A percentile compares a stretch with the other conserved stretches of the same genome.
Conservation (phyloP, 2,329 filamentous ascomycete species). For the Zymoseptoria pseudotritici region DNA sequence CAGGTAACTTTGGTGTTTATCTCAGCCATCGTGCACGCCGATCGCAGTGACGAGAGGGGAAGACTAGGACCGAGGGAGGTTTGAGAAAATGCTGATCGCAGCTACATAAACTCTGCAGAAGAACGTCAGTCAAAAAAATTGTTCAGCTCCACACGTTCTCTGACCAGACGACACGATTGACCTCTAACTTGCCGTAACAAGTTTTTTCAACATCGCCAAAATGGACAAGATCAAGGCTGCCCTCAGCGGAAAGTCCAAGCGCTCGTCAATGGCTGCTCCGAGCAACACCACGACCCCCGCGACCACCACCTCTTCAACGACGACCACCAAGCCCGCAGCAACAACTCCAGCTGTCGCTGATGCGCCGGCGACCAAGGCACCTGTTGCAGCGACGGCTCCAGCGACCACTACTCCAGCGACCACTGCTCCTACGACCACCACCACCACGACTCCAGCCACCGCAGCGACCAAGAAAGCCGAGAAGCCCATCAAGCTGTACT, state of each 20-base stretch:
- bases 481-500: constrained; percentile 24
- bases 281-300: not conserved
- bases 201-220: not conserved
- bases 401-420: not conserved
- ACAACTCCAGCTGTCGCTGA: not conserved
- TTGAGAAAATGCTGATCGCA: not conserved
- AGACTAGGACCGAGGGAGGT: not conserved
- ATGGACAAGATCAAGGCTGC: constrained; percentile 7
- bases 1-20: not conserved
- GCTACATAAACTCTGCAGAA: not conserved
- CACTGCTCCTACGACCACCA: not conserved
- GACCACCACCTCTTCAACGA: not conserved
- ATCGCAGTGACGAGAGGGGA: not conserved
- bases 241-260: not conserved
- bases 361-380: not conserved
- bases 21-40: not conserved
- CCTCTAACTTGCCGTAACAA: not conserved
- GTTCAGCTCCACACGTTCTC: not conserved
- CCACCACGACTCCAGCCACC: not conserved
- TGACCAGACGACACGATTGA: not conserved
- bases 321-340: not conserved
- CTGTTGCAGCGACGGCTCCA: not conserved
- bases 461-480: constrained; percentile 4
- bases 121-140: not conserved
- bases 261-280: not conserved